A percentile compares a stretch with the other conserved stretches of the same genome.
Evolutionary conservation across 2,329 filamentous ascomycete genomes (phyloP).

Genomic region (Cordyceps farinosa): DNA sequence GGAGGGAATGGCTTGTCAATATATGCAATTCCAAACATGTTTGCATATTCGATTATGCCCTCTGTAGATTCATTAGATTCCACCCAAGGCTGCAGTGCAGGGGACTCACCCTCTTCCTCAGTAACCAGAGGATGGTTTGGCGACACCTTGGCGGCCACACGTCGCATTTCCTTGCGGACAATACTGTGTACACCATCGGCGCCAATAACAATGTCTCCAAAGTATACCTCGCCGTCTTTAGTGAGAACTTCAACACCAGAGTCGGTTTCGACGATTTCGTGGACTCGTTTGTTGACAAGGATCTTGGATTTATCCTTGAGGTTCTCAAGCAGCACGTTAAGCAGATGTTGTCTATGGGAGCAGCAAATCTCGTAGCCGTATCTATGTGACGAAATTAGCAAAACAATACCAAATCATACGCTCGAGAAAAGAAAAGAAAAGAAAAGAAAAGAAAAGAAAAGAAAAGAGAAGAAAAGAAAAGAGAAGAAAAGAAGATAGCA

Average conservation of each 20-base stretch:
- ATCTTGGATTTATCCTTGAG: conserved; percentile 27
- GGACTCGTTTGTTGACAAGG: conserved; percentile 18
- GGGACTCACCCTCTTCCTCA: conserved; percentile 18
- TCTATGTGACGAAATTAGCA: not conserved
- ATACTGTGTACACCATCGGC: conserved; percentile 40
- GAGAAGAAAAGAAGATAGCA: not conserved
- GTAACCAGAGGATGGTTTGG: conserved; percentile 23
- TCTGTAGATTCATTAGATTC: not conserved
- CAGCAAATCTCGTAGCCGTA: conserved; percentile 10
- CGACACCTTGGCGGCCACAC: conserved; percentile 23
- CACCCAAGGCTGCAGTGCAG: no score
- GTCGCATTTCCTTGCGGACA: conserved; percentile 29
- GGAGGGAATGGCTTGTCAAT: conserved; percentile 4
- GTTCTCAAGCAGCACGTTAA: conserved; percentile 32
- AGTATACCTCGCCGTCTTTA: conserved; percentile 18
- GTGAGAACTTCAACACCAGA: not conserved
- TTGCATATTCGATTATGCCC: not conserved
- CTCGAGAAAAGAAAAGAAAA: not conserved
- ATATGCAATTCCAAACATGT: conserved; percentile 6
- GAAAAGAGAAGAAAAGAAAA: not conserved
- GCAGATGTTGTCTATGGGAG: conserved; percentile 29
- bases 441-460: not conserved
- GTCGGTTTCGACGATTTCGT: conserved; percentile 21
- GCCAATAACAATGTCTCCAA: conserved; percentile 35
- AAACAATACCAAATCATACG: not conserved